Evolutionary conservation across 768 basidiomycete genomes (phyloP), one percentile per base, ranked within the genome.

Genomic region (Mycena crocata): DNA sequence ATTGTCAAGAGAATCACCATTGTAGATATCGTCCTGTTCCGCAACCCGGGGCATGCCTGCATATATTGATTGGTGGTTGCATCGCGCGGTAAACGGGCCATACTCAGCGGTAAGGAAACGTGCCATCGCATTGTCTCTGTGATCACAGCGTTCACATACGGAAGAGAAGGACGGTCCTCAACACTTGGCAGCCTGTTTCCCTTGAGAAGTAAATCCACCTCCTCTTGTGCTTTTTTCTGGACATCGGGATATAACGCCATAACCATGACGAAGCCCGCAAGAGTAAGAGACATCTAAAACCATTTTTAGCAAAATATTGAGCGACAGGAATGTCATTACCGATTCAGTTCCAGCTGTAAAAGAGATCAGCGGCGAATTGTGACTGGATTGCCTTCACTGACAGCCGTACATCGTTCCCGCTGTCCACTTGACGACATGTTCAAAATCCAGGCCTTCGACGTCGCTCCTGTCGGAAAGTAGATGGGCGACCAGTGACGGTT

Each of bases 71-170:
- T 24, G n/a, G 7, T 0, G 8, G 15, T 21, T 30, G 32, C 12
- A 13, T 14, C 15, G 44, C 14, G 26, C 0, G 14, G 1, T 30
- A 13, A 44, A 7, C 23, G 7, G 2, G 23, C 3, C 51, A 46
- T 34, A 78, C 80, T 73, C 3, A 61, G 44, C 2, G 80, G 79
- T 12, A 68, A 39, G 26, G 70, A 70, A 5, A 78, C 74, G 23
- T 70, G 68, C 78, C 78, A 82, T 51, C 80, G 70, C 28, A 76
- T 32, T 10, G 63, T 73, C 63, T 82, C 82, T 13, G 75, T 68
- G 40, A 71, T 70, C 9, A 80, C 31, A 2, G 74, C 80, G 40
- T 50, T 35, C 32, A 62, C 42, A 46, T 71, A 69, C 15, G 57
- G 46, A 17, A 69, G 35, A 0, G 48, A 45, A 17, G 46, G 21